Evolutionary conservation across 2,329 filamentous ascomycete genomes (phyloP).

Genomic region (Aspergillus tamarii): DNA sequence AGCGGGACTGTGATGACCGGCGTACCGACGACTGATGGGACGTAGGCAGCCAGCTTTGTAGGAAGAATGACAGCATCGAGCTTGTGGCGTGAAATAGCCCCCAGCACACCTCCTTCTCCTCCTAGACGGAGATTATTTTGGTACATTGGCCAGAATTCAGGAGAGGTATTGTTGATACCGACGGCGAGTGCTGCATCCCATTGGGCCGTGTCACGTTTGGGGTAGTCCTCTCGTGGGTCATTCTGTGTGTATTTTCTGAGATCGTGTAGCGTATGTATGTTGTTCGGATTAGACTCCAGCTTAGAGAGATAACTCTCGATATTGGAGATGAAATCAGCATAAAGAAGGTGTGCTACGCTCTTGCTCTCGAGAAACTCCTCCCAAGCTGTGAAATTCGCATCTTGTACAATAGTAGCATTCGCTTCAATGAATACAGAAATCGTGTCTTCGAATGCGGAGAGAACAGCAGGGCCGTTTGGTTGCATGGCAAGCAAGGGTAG

Average conservation of each 20-base stretch:
- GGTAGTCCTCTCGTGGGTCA: slow-evolving; percentile 61
- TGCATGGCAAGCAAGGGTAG: slow-evolving; percentile 44
- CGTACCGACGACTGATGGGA: slow-evolving; percentile 60
- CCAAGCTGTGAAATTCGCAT: slow-evolving; percentile 61
- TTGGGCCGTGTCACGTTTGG: slow-evolving; percentile 58
- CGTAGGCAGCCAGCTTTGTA: slow-evolving; percentile 50
- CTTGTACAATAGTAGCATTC: slow-evolving; percentile 64
- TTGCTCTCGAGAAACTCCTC: slow-evolving; percentile 47
- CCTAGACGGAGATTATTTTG: slow-evolving; percentile 58
- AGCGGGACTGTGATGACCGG: slow-evolving; percentile 68
- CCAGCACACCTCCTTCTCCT: slow-evolving; percentile 63
- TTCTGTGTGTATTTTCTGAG: slow-evolving; percentile 60
- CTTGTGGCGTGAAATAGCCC: slow-evolving; percentile 59
- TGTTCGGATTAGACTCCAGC: slow-evolving; percentile 61
- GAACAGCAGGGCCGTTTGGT: slow-evolving; percentile 42
- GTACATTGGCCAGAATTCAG: slow-evolving; percentile 61
- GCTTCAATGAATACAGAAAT: slow-evolving; percentile 56
- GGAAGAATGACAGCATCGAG: slow-evolving; percentile 67
- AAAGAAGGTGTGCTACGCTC: slow-evolving; percentile 48
- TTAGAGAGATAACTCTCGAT: slow-evolving; percentile 59
- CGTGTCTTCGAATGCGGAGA: slow-evolving; percentile 60
- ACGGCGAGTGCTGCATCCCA: slow-evolving; percentile 60
- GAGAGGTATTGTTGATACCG: slow-evolving; percentile 60
- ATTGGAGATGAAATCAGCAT: slow-evolving; percentile 63
- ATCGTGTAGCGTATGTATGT: slow-evolving; percentile 56